Base-by-base conservation (phyloP, 768 basidiomycete genomes). In the Mycena amicta region DNA sequence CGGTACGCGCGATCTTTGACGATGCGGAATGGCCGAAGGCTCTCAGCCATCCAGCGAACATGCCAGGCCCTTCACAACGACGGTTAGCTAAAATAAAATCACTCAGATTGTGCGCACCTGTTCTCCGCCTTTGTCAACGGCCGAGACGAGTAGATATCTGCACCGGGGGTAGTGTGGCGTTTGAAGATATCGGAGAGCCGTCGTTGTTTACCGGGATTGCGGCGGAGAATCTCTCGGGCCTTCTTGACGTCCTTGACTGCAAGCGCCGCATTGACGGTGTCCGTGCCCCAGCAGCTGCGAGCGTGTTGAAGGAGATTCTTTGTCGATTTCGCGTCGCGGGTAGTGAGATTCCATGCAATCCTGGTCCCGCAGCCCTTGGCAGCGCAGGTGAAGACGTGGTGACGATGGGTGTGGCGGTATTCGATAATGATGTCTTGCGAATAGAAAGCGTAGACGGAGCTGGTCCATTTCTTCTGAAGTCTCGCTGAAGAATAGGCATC, bases 101-200 rank as follows among this genome's bases (percentile, higher is more conserved):
- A 45, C 8, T 23, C 12, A 23, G 22, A 16, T n/a, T n/a, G n/a
- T 45, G 43, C 47, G 40, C 50, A 71, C 71, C 62, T 59, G 22
- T 63, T 65, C 55, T 74, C 64, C 0, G 55, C 47, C 45, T 62
- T 61, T 1, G 68, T 71, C 27, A 68, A 68, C 54, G 63, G 69
- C 30, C 62, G 22, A 52, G 63, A 56, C 3, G 68, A 69, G 22
- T 45, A 45, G 58, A 66, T 71, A 12, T 57, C 25, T 5, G 39
- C 50, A 5, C 50, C 50, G 20, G 46, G 28, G 18, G 56, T 20
- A 3, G 56, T 45, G 29, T 51, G 23, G n/a, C 25, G 49, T 27
- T 52, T 57, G 50, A 57, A 57, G 49, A 57, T 57, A 39, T 57
- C 50, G 20, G 50, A 51, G 50, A 57, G 33, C 4, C 40, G 31